Percentiles rank a stretch among this genome's conserved stretches.
Evolutionary conservation across 306 rosid genomes (phyloP).

Genomic region (Spatholobus suberectus): DNA sequence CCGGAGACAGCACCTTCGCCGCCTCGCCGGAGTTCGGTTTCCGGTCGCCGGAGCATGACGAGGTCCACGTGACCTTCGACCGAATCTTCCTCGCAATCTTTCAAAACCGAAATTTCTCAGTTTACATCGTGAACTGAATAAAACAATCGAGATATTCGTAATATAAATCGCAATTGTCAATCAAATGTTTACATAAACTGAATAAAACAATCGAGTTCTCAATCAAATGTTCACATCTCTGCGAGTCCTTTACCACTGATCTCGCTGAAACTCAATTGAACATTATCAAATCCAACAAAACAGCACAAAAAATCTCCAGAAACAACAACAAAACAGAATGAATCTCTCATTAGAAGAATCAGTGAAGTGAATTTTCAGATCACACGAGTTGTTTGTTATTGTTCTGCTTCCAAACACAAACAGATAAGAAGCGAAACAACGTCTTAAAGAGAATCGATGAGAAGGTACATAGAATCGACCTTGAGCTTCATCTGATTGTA

Average conservation of each 20-base stretch:
- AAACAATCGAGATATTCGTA: not conserved
- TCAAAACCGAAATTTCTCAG: constrained; percentile 27
- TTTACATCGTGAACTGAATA: not conserved
- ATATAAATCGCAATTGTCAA: not conserved
- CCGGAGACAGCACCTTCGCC: constrained; percentile 39
- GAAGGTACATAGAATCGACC: constrained; percentile 38
- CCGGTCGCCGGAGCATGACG: constrained; percentile 46
- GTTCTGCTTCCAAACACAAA: not conserved
- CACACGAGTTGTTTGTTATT: not conserved
- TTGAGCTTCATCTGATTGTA: constrained; percentile 58
- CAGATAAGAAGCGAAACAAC: constrained; percentile 23
- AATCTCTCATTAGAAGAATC: not conserved
- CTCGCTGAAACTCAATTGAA: not conserved
- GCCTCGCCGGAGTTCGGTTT: constrained; percentile 26
- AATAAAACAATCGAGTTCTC: not conserved
- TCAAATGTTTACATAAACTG: not conserved
- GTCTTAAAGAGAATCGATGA: not conserved
- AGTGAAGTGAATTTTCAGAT: not conserved
- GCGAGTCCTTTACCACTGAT: not conserved
- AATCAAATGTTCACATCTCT: not conserved
- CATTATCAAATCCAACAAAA: not conserved
- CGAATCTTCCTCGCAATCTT: constrained; percentile 75
- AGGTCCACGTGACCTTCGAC: constrained; percentile 61
- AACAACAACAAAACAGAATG: not conserved
- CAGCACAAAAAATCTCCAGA: not conserved